These are phyloP conservation scores for Solanum neorickii DNA, from an alignment of 257 asterid species.

Conservation along the genomic window DNA sequence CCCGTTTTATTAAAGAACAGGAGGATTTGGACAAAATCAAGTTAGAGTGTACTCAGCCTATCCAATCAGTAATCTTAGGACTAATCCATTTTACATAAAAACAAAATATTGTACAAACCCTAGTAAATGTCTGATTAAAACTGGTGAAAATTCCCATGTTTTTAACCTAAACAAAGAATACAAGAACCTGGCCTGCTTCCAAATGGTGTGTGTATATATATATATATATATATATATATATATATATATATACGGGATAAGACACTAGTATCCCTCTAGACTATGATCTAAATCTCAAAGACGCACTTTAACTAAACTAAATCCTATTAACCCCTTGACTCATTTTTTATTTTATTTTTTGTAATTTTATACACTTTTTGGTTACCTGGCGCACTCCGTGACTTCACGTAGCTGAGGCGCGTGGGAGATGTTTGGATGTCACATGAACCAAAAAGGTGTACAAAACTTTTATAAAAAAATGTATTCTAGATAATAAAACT, in stretches of 20 bases:
- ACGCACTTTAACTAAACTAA: no score
- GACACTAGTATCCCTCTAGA: no score
- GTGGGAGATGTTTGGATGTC: neutral
- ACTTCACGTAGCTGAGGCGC: no score
- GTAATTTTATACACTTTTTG: no score
- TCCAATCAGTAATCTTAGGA: neutral
- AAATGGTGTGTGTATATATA: neutral
- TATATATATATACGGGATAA: neutral
- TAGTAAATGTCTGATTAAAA: neutral
- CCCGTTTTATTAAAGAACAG: neutral
- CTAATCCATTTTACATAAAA: neutral
- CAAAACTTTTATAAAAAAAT: neutral
- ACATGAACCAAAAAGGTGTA: neutral
- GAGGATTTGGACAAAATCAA: neutral
- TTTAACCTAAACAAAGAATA: neutral
- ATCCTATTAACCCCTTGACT: no score
- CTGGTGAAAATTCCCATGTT: neutral
- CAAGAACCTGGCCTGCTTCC: neutral
- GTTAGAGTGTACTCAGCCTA: neutral
- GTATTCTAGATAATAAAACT: accelerated
- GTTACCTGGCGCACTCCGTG: no score
- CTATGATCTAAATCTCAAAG: no score
- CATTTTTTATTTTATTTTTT: no score
- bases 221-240: neutral
- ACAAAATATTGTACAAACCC: neutral